These are phyloP conservation scores for Suhomyces atakaporum DNA, from an alignment of 1,139 yeast genomes.

Conservation along the genomic window DNA sequence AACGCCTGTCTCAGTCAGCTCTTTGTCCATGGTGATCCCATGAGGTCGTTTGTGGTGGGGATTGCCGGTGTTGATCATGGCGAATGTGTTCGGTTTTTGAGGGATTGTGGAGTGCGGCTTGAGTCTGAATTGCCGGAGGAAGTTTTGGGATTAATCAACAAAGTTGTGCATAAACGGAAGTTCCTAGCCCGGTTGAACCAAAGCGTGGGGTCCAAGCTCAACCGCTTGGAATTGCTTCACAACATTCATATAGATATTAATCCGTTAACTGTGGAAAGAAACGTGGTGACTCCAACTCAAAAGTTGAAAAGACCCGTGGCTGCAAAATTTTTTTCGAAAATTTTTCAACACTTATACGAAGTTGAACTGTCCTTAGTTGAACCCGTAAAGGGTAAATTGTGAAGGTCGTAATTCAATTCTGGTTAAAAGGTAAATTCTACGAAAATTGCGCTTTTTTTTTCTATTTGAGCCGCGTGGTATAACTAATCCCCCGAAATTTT, in stretches of 20 bases:
- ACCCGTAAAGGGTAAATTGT: constrained; percentile 3
- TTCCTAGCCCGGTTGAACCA: constrained; percentile 33
- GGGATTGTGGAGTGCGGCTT: constrained; percentile 20
- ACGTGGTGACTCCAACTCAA: constrained; percentile 45
- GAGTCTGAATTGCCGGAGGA: constrained; percentile 19
- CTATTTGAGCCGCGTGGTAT: too few species aligned
- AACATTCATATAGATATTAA: constrained; percentile 38
- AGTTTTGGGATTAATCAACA: constrained; percentile 28
- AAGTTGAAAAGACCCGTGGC: constrained; percentile 44
- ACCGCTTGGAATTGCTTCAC: constrained; percentile 41
- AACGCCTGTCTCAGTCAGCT: constrained; percentile 38
- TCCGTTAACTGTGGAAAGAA: constrained; percentile 42
- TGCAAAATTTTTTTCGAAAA: constrained; percentile 29
- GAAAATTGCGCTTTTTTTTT: too few species aligned
- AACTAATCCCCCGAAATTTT: too few species aligned
- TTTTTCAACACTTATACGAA: constrained; percentile 19
- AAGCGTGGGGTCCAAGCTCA: constrained; percentile 26
- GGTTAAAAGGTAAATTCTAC: too few species aligned
- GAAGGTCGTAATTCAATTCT: too few species aligned
- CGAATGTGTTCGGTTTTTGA: constrained; percentile 24
- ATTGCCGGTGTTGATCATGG: constrained; percentile 46
- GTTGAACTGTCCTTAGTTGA: constrained; percentile 16
- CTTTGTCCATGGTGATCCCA: constrained; percentile 61
- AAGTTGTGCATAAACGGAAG: constrained; percentile 24
- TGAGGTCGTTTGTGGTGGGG: constrained; percentile 61